Conservation (phyloP, 768 basidiomycete species). For the Trametes meyenii region DNA sequence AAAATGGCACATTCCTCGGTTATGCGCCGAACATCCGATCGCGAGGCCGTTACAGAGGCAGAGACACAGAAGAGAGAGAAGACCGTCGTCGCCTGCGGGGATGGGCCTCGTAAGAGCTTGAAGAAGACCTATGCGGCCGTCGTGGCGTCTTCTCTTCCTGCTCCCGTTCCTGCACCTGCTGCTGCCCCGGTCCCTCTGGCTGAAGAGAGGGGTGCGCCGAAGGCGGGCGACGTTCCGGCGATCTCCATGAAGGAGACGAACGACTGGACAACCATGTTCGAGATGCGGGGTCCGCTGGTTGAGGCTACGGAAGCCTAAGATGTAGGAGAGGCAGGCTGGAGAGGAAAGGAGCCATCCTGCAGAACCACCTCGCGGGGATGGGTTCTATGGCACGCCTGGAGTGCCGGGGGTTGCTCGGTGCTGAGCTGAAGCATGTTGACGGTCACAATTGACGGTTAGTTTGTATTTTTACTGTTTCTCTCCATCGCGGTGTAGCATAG, state of each 20-base stretch:
- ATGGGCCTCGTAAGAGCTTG: not conserved
- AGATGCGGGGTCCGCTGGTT: not conserved
- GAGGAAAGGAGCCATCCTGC: too few species aligned
- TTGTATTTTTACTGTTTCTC: too few species aligned
- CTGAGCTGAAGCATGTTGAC: too few species aligned
- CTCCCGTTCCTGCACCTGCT: not conserved
- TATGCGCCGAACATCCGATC: not conserved
- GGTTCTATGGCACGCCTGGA: too few species aligned
- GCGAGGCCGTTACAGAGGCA: not conserved
- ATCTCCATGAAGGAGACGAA: not conserved
- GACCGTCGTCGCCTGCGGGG: too few species aligned
- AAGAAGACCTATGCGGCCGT: slow-evolving; percentile 1
- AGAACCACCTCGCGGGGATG: too few species aligned
- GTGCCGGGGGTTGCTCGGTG: too few species aligned
- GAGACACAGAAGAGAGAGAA: not conserved
- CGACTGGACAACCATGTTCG: slow-evolving; percentile 1
- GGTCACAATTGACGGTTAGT: too few species aligned
- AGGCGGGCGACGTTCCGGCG: too few species aligned
- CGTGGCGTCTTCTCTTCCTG: not conserved
- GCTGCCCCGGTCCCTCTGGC: too few species aligned
- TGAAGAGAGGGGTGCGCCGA: not conserved
- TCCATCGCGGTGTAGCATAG: too few species aligned
- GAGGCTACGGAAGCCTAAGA: not conserved
- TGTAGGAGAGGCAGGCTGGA: too few species aligned
- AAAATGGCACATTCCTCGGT: not conserved